Base-by-base conservation (phyloP, 805 yeast genomes). In the Candida germanica region DNA sequence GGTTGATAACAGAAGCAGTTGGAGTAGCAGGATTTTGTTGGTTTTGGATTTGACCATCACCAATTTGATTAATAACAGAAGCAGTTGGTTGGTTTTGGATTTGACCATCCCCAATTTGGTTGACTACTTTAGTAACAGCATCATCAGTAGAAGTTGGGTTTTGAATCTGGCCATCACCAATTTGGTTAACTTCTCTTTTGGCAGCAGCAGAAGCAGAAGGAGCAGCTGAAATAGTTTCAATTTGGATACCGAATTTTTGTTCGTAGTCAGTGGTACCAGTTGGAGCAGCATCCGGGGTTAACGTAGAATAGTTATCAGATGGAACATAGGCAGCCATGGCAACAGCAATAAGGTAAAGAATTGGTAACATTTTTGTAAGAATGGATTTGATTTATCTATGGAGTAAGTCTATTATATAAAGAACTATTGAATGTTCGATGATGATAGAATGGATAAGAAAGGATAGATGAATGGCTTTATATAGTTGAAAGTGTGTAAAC, bases 281-380 rank as follows among this genome's bases (percentile, higher is more conserved):
- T 42, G 71, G 69, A 31, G 71, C 52, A 31, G 73, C 75, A 27
- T 59, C 39, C 48, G 93, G 89, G 25, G 88, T 81, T 59, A 83
- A 70, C 37, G 87, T 79, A 36, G 83, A 60, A 84, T 84, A 83
- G 50, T 82, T 79, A 42, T 76, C 81, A 36, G 79, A 59, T 44
- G 83, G 84, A 47, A 78, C 75, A 48, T 74, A 74, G 40, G 86
- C 86, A 34, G 83, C 82, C 34, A 70, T 35, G 22, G 80, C 68
- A 12, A 36, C 29, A 15, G 47, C 44, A 19, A 39, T 26, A 14
- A 41, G 31, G 29, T 33, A 35, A 33, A 44, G 35, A 14, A 40
- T 30, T 9, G 35, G 25, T 21, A 39, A 33, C 47, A 43, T 43
- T 34, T 13, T 17, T 25, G 9, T 18, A 15, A 15, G 6, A 18